phyloP scores from a whole-genome alignment of 306 rosid genomes.

The Astragalus glycyphyllos region DNA sequence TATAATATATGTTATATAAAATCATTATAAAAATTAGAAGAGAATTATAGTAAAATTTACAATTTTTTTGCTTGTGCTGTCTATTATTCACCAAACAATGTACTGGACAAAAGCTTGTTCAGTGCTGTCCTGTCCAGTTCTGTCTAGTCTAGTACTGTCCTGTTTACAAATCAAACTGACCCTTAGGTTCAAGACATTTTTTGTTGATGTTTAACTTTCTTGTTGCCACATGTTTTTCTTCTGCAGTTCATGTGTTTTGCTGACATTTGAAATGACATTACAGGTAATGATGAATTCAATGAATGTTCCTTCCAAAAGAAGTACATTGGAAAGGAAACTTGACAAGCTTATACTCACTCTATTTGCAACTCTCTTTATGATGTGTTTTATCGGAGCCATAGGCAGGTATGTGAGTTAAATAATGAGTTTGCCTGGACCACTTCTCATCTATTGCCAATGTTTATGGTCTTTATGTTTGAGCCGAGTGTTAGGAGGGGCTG shows the following conservation, averaged over 20 bases:
- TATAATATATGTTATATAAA: no score
- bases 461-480: slow-evolving; percentile 23
- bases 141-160: no score
- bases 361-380: slow-evolving; percentile 72
- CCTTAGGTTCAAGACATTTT: slow-evolving; percentile 14
- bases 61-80: no score
- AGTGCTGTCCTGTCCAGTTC: no score
- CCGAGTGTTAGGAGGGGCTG: slow-evolving; percentile 14
- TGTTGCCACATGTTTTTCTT: slow-evolving; percentile 12
- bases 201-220: background rate
- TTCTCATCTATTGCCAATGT: slow-evolving; percentile 20
- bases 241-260: slow-evolving; percentile 36
- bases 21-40: no score
- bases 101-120: no score
- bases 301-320: slow-evolving; percentile 99
- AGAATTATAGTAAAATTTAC: no score
- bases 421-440: slow-evolving; percentile 17
- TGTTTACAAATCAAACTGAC: no score
- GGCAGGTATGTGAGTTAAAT: slow-evolving; percentile 69
- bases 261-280: slow-evolving; percentile 45
- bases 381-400: slow-evolving; percentile 89
- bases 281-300: slow-evolving; percentile 99
- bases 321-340: slow-evolving; percentile 95
- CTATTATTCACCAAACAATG: no score
- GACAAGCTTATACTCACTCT: slow-evolving; percentile 89